Evolutionary conservation across 164 flowering plant genomes (phyloP), one percentile per base, ranked within the genome.

Genomic region (Magnolia kwangsiensis): DNA sequence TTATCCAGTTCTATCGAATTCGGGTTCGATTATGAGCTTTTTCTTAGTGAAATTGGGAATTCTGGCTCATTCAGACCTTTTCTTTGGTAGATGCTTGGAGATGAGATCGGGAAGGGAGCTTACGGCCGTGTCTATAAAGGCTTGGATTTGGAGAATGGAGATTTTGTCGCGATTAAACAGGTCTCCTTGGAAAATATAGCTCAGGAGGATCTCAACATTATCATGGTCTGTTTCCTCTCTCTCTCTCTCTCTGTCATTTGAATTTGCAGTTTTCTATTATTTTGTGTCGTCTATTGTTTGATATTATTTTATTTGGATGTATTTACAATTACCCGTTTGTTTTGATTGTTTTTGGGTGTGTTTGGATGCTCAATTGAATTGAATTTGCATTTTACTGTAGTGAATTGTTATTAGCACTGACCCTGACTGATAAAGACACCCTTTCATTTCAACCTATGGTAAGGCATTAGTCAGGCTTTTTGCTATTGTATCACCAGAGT

Each of bases 71-170:
- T 29, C 72, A 4, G 24, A 55, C 10, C 37, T 50, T 61, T 76
- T 14, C 21, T 74, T 61, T 75, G 74, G 45, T 71, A 96, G 99
- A 93, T 92, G 93, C 96, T 96, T 74, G 98, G 98, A 23, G 98
- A 96, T 91, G 99, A 96, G 84, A 96, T 96, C 77, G 99, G 99
- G 63, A 96, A 93, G 85, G 99, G 99, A 70, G 99, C 98, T 0
- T 96, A 93, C 79, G 99, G 98, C 61, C 90, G 99, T 73, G 99
- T 96, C n/a, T 96, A 96, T 85, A 93, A 93, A 84, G 99, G 98
- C 29, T 81, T 96, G 92, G 99, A 96, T 82, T 87, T 94, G 97
- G 96, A 92, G 81, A 94, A 96, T 90, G 98, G 96, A 76, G 98
- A 94, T 78, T 96, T 93, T 81, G 99, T 96, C 68, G 99, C 98